These are phyloP conservation scores for Tremella fuciformis DNA, from an alignment of 768 basidiomycete species.

Conservation along the genomic window DNA sequence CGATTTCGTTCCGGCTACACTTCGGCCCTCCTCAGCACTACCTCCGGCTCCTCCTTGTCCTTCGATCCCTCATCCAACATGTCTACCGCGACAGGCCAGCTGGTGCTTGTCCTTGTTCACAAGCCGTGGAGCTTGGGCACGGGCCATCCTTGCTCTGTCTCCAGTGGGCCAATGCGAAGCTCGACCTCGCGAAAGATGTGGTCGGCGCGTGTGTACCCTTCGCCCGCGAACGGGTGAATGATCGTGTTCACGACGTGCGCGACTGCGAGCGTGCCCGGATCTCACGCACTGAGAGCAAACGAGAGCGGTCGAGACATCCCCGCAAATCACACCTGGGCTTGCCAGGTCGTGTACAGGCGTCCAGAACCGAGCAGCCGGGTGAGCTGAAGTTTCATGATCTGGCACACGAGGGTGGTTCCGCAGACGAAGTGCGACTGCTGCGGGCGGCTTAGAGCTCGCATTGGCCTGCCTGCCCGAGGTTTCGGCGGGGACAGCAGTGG, in stretches of 20 bases:
- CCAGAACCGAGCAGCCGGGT: neutral
- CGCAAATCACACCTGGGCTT: neutral
- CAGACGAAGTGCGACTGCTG: too few species aligned
- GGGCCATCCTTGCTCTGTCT: neutral
- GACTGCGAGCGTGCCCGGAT: neutral
- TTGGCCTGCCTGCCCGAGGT: too few species aligned
- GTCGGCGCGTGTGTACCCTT: neutral
- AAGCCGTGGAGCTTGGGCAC: neutral
- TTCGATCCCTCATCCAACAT: too few species aligned
- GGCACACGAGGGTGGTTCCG: neutral
- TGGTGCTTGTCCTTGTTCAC: too few species aligned
- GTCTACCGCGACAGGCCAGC: too few species aligned
- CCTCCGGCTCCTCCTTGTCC: too few species aligned
- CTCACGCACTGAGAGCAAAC: neutral
- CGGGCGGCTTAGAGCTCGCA: too few species aligned
- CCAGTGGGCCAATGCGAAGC: neutral
- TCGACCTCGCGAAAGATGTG: neutral
- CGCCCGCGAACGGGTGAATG: neutral
- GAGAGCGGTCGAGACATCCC: neutral
- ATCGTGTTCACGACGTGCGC: neutral
- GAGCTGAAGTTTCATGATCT: neutral
- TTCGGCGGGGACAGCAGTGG: too few species aligned
- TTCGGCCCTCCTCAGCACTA: too few species aligned
- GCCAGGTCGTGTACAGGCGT: neutral
- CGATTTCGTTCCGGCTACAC: too few species aligned